phyloP scores from a whole-genome alignment of 2,329 filamentous ascomycete genomes.

The Curvularia sp. region DNA sequence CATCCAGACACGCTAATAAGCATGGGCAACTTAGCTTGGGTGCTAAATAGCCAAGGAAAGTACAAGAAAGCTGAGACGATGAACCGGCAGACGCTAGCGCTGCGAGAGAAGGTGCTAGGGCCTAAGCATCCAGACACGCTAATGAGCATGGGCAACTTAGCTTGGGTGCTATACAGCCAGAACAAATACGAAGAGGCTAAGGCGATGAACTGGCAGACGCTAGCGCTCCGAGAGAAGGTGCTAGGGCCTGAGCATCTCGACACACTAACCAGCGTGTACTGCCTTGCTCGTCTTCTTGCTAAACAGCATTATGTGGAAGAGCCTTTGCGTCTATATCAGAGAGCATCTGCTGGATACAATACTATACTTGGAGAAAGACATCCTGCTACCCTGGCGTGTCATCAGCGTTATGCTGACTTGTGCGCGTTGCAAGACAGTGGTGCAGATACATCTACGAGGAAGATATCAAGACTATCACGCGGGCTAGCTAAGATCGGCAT shows the following conservation, averaged over 20 bases:
- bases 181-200: conserved; percentile 24
- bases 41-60: background rate
- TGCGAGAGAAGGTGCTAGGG: conserved; percentile 1
- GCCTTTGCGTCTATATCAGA: conserved; percentile 7
- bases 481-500: background rate
- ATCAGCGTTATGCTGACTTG: conserved; percentile 1
- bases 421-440: background rate
- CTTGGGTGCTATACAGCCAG: background rate
- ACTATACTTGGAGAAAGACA: conserved; percentile 7
- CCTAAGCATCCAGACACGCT: conserved; percentile 4
- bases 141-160: background rate
- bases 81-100: background rate
- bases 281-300: conserved; percentile 12
- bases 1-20: conserved; percentile 2
- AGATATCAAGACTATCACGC: conserved; percentile 2
- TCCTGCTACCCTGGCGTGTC: conserved; percentile 2
- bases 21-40: background rate
- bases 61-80: conserved; percentile 1
- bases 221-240: conserved; percentile 12
- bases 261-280: conserved; percentile 12
- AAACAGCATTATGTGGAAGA: conserved; percentile 4
- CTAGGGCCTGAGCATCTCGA: conserved; percentile 9
- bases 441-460: background rate
- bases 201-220: conserved; percentile 7
- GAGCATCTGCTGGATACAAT: conserved; percentile 9